Evolutionary conservation across 2,329 filamentous ascomycete genomes (phyloP).

Genomic region (Trichoderma atroviride): DNA sequence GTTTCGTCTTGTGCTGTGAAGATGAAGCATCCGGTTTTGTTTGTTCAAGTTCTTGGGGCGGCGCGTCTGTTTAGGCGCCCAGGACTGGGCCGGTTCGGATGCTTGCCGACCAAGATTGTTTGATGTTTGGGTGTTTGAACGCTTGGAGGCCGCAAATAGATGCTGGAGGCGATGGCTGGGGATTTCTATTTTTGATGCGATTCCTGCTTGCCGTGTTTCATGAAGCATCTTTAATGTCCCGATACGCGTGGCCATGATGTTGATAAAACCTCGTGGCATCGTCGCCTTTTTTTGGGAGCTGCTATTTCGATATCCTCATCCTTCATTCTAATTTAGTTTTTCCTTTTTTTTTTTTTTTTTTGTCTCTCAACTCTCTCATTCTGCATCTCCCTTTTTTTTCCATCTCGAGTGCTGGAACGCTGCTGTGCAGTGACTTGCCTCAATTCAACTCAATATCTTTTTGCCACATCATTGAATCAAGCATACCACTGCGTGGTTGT

Average conservation of each 20-base stretch:
- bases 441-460: neutral
- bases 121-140: neutral
- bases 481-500: constrained; percentile 26
- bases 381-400: neutral
- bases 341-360: neutral
- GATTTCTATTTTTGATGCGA: constrained; percentile 13
- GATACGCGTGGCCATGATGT: neutral
- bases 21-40: neutral
- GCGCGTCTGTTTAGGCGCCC: constrained; percentile 8
- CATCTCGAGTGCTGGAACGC: constrained; percentile 16
- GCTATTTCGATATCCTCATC: constrained; percentile 17
- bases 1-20: neutral
- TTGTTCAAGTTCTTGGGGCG: neutral
- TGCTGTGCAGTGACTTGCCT: constrained; percentile 15
- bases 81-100: constrained; percentile 1
- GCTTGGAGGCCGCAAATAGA: neutral
- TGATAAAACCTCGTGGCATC: constrained; percentile 17
- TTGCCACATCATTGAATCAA: constrained; percentile 6
- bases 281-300: neutral
- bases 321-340: constrained; percentile 1
- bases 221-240: neutral
- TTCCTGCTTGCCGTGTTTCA: constrained; percentile 10
- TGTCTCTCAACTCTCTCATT: neutral
- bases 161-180: neutral
- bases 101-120: neutral